phyloP scores from a whole-genome alignment of 768 basidiomycete genomes.

The Calocybe gangraenosa region DNA sequence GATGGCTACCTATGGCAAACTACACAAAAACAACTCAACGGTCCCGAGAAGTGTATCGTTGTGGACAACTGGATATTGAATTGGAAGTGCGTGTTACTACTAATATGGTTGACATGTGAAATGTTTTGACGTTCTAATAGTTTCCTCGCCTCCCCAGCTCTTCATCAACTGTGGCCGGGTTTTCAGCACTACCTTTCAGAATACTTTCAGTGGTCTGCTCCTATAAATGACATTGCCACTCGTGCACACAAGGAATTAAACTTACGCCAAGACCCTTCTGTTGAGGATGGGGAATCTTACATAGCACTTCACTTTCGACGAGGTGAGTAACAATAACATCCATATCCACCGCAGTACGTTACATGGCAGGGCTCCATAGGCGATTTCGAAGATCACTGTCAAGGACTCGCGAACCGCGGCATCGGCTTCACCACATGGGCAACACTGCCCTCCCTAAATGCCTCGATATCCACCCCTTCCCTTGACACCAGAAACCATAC shows the following conservation, averaged over 20 bases:
- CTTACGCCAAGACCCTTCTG: constrained; percentile 22
- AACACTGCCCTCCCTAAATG: constrained; percentile 34
- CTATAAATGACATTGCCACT: constrained; percentile 28
- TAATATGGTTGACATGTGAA: neutral
- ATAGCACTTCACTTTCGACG: constrained; percentile 45
- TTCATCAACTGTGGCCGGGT: constrained; percentile 36
- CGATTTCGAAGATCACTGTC: constrained; percentile 41
- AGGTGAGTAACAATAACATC: constrained; percentile 19
- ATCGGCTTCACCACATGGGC: constrained; percentile 46
- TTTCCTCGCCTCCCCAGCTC: constrained; percentile 34
- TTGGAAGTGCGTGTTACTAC: constrained; percentile 31
- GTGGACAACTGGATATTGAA: constrained; percentile 41
- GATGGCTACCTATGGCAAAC: constrained; percentile 32
- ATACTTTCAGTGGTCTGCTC: constrained; percentile 39
- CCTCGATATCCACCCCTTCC: constrained; percentile 29
- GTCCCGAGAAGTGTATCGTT: constrained; percentile 35
- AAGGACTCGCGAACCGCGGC: constrained; percentile 26
- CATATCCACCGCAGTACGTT: neutral
- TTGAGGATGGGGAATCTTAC: constrained; percentile 30
- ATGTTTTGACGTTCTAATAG: constrained; percentile 16
- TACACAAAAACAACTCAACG: constrained; percentile 26
- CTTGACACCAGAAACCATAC: constrained; percentile 31
- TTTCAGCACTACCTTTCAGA: constrained; percentile 33
- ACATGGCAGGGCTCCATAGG: constrained; percentile 19
- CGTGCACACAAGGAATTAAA: constrained; percentile 30